phyloP scores from a whole-genome alignment of 2,329 filamentous ascomycete species.

The Raffaelea ambrosiae region DNA sequence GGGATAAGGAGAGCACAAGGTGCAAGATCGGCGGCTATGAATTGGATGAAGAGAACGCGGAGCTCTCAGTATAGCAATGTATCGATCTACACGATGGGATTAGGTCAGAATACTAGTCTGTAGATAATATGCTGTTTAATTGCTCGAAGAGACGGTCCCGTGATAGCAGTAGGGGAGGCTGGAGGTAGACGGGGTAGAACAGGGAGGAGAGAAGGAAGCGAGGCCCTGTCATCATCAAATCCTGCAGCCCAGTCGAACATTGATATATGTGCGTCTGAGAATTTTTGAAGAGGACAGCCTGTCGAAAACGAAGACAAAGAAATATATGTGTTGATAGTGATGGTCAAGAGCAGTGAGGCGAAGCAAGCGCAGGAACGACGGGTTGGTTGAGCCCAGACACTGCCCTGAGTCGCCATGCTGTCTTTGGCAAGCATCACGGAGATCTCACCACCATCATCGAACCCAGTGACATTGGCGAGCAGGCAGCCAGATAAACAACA shows the following conservation, averaged over 20 bases:
- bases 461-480: not conserved
- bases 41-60: not conserved
- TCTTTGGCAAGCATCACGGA: conserved; percentile 1
- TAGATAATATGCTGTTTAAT: not conserved
- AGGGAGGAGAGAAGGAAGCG: not conserved
- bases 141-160: too few relatives aligned
- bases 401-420: not conserved
- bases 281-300: not conserved
- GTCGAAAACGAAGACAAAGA: not conserved
- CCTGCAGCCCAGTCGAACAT: too few relatives aligned
- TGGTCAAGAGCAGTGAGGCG: not conserved
- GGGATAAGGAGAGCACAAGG: not conserved
- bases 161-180: too few relatives aligned
- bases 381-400: not conserved
- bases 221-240: not conserved
- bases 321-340: not conserved
- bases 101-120: not conserved
- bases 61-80: not conserved
- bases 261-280: too few relatives aligned
- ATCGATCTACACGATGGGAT: not conserved
- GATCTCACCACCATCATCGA: not conserved
- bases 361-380: not conserved
- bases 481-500: conserved; percentile 1
- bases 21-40: not conserved
- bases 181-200: too few relatives aligned